phyloP scores from a whole-genome alignment of 2,329 filamentous ascomycete species.

The Cladosporium austrohemisphaericum region DNA sequence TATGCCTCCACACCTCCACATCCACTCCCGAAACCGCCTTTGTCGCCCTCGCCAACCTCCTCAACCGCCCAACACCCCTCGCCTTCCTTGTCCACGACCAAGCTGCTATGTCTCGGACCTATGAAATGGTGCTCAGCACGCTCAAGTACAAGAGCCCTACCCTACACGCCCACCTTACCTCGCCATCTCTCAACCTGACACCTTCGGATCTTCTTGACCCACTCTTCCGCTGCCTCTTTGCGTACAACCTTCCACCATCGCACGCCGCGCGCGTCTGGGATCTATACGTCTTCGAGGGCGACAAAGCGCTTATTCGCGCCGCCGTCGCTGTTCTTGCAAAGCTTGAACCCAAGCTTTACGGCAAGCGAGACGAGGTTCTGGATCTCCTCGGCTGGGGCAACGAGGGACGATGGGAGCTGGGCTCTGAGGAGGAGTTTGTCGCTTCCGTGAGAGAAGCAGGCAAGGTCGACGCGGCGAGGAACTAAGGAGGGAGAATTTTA shows the following conservation, averaged over 20 bases:
- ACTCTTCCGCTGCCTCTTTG: conserved; percentile 32
- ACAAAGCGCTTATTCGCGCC: conserved; percentile 66
- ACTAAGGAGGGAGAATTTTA: not conserved
- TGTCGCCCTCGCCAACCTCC: conserved; percentile 68
- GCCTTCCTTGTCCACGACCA: conserved; percentile 70
- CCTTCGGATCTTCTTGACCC: conserved; percentile 37
- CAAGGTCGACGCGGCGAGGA: conserved; percentile 29
- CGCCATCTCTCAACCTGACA: conserved; percentile 29
- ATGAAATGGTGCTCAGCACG: conserved; percentile 65
- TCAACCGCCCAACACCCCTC: conserved; percentile 71
- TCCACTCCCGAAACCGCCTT: conserved; percentile 62
- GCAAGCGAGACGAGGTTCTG: conserved; percentile 41
- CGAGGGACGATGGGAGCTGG: conserved; percentile 30
- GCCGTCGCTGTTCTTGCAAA: conserved; percentile 62
- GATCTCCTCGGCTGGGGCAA: conserved; percentile 42
- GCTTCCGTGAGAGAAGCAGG: conserved; percentile 35
- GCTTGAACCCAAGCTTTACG: conserved; percentile 51
- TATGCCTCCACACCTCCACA: conserved; percentile 62
- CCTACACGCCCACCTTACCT: conserved; percentile 62
- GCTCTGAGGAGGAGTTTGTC: conserved; percentile 41
- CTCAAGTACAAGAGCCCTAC: conserved; percentile 61
- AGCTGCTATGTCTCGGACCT: conserved; percentile 65
- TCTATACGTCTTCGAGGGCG: conserved; percentile 77
- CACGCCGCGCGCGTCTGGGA: conserved; percentile 70
- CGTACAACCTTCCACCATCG: conserved; percentile 35